Evolutionary conservation across 1,284 basidiomycete species (phyloP), one percentile per base, ranked within the genome.

Genomic region (Ceratobasidium theobromae): DNA sequence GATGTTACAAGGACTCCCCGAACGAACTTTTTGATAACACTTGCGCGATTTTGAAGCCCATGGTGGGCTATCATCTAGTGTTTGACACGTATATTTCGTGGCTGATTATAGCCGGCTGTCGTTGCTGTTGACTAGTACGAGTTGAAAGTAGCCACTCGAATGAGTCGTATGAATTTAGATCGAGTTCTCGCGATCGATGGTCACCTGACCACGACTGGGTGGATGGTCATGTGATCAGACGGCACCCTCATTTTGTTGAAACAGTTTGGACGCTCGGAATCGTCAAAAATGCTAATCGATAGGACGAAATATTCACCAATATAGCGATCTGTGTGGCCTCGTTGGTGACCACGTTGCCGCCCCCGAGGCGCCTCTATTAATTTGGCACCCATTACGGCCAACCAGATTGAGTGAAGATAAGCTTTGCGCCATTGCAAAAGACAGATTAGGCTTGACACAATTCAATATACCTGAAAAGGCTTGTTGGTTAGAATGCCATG

Each of bases 11-110:
- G 49, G 25, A 40, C 5, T 11, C 6, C 9, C 45, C 35, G 40
- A 51, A 25, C 27, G 11, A 27, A 18, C 23, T 14, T n/a, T 5
- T 1, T 21, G 48, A 58, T 18, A 8, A 51, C 21, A 65, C 68
- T 32, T 52, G 64, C 68, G 68, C 68, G n/a, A 69, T 67, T 28
- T 60, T 67, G 45, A 67, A 62, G 11, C 40, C 27, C 65, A 54
- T 67, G 28, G 14, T 30, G n/a, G 21, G 18, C 28, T 33, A 21
- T 51, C 11, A 2, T 23, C 16, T 30, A 3, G 49, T 32, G 25
- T 14, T 28, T 52, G 28, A 16, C 25, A 11, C 16, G 4, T 16
- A n/a, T 4, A 8, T 11, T 2, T 4, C 16, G 8, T 32, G 25
- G 28, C 25, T 4, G 21, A 25, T 18, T 52, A 32, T 30, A 32